Evolutionary conservation across 2,329 filamentous ascomycete genomes (phyloP), one percentile per base, ranked within the genome.

Genomic region (Orbilia ellipsospora): DNA sequence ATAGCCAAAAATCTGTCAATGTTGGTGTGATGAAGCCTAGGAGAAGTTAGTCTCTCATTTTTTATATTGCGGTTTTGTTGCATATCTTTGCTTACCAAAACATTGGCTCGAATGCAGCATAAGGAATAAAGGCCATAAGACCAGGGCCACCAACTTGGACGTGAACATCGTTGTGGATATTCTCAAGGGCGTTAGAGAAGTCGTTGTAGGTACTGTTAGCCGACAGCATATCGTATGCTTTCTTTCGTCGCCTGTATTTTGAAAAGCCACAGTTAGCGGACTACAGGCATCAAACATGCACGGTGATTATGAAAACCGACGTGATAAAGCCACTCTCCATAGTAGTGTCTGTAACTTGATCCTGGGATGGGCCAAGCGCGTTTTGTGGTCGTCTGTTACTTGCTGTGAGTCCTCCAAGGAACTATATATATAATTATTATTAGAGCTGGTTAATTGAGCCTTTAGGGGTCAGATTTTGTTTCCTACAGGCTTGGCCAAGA

Each of bases 1-100:
- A 80, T 78, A 4, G 80, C 79, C n/a, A 77, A 62, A 60, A 80
- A 60, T 23, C 80, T 78, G 56, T 80, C 80, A 15, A 80, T 77
- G 16, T 80, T 77, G 13, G 67, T 75, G 56, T 79, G 78, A 16
- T 70, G 55, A 28, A 66, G 68, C 65, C 23, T 65, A 60, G 54
- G 48, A 20, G 10, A 13, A 20, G n/a, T 59, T 51, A 51, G 20
- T 44, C 26, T 23, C n/a, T 31, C 6, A 28, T 36, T 40, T 54
- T 51, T n/a, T n/a, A n/a, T n/a, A n/a, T n/a, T n/a, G n/a, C n/a
- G n/a, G n/a, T n/a, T n/a, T n/a, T n/a, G n/a, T n/a, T n/a, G n/a
- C n/a, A 48, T 15, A 40, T 23, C 10, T 4, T 42, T 12, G 8
- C 63, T n/a, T 59, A 74, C 78, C 79, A 80, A 68, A 81, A 81